Conservation (phyloP, 345 rosid genomes). For the Linum usitatissimum region DNA sequence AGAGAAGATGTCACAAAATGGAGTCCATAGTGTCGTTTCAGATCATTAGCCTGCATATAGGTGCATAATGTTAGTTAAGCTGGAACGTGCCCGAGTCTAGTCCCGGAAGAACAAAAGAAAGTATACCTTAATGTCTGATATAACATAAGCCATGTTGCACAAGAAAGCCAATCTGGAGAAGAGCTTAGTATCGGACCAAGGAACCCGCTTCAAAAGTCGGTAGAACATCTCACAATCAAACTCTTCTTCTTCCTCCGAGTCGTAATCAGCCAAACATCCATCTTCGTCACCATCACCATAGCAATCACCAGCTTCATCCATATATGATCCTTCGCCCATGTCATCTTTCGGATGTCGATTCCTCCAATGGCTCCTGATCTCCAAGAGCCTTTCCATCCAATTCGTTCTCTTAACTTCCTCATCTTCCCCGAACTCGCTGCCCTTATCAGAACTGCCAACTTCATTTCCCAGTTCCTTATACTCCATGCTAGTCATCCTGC, state of each 20-base stretch:
- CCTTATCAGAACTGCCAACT: background rate
- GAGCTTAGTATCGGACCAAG: conserved; percentile 54
- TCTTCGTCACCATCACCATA: conserved; percentile 27
- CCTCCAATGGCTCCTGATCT: conserved; percentile 53
- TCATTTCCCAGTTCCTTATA: conserved; percentile 7
- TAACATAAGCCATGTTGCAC: conserved; percentile 49
- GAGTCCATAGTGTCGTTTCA: conserved; percentile 53
- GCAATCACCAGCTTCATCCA: conserved; percentile 21
- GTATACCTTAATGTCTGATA: conserved; percentile 30
- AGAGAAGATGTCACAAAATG: conserved; percentile 67
- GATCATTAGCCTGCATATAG: conserved; percentile 35
- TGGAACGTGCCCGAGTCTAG: background rate
- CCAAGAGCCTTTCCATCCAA: conserved; percentile 66
- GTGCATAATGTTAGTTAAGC: conserved; percentile 1
- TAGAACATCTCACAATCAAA: conserved; percentile 46
- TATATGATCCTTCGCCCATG: conserved; percentile 14
- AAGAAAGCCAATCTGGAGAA: conserved; percentile 75
- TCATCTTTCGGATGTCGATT: conserved; percentile 21
- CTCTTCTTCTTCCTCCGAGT: conserved; percentile 30
- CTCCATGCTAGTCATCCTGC: conserved; percentile 23
- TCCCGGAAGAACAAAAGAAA: background rate
- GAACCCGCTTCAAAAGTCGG: conserved; percentile 32
- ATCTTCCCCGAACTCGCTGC: conserved; percentile 11
- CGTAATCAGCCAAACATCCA: conserved; percentile 43
- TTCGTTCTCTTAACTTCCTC: conserved; percentile 38